Percentiles rank a stretch among this genome's conserved stretches.
These are phyloP conservation scores for Waitea zeae DNA, from an alignment of 1,284 basidiomycete genomes.

Conservation along the genomic window DNA sequence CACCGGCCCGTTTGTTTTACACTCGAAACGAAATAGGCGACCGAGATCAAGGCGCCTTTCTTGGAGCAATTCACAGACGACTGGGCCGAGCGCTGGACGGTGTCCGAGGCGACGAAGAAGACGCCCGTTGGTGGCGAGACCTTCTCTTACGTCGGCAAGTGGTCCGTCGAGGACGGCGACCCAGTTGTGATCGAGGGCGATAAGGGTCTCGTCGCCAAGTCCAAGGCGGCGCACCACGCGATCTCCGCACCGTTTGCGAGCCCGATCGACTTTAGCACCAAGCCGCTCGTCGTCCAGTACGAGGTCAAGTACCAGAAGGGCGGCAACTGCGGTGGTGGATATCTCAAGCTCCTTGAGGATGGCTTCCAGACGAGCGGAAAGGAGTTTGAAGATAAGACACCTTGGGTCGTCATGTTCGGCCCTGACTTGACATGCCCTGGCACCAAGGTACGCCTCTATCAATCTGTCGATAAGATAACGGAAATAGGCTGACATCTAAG, in stretches of 20 bases:
- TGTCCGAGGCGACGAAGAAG: constrained; percentile 95
- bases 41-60: constrained; percentile 81
- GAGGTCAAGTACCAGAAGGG: constrained; percentile 99
- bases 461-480: neutral
- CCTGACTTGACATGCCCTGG: constrained; percentile 79
- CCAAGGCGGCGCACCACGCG: constrained; percentile 89
- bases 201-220: constrained; percentile 83
- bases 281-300: constrained; percentile 94
- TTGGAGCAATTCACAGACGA: constrained; percentile 93
- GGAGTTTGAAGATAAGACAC: constrained; percentile 94
- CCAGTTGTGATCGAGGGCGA: constrained; percentile 63
- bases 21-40: no score
- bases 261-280: constrained; percentile 68
- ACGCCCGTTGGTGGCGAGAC: constrained; percentile 85
- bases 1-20: constrained; percentile 4
- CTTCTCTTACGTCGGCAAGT: constrained; percentile 94
- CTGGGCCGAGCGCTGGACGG: constrained; percentile 87
- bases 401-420: constrained; percentile 95
- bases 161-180: constrained; percentile 85
- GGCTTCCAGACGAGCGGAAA: constrained; percentile 84
- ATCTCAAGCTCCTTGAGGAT: constrained; percentile 90
- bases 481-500: neutral
- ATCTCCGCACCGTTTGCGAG: constrained; percentile 84
- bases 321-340: constrained; percentile 97
- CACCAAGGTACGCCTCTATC: constrained; percentile 43